Base-by-base conservation (phyloP, 768 basidiomycete species). In the Tulasnella sp. region DNA sequence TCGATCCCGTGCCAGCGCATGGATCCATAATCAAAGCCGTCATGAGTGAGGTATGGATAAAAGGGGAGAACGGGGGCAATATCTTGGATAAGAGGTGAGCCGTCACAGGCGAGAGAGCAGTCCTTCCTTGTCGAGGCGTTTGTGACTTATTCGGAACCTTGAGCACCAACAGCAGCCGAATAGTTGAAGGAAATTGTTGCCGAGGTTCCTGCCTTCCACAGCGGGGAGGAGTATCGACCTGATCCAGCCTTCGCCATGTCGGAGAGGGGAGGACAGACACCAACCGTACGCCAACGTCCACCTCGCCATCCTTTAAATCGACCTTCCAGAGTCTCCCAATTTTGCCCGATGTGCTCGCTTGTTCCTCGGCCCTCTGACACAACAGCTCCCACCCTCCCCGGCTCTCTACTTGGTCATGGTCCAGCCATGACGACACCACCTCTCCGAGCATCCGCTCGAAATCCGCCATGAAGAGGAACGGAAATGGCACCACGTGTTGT, bases 241-340 rank as follows among this genome's bases (percentile, higher is more conserved):
- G 37, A 12, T 46, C 27, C 9, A 48, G 40, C 23, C 23, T 48
- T 12, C 55, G 45, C 19, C 19, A 19, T 11, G 9, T 29, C 17
- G 14, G n/a, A n/a, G 52, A 27, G 8, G 40, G 23, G 2, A 29
- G 41, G n/a, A 57, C 55, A 15, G 42, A 25, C 31, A 57, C 41
- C 34, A 57, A 17, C 15, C 42, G 43, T 5, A 57, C 12, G 37
- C 27, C 43, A 2, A 57, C 55, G 17, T 57, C 55, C 43, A 57
- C 43, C 55, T 57, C 55, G 27, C 17, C 4, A 34, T 49, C 19
- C 17, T 46, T 49, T 15, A 57, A 36, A 34, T 57, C 55, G 15
- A 57, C 55, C 32, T 49, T 57, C 55, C 55, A 57, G 34, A 54
- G 36, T 27, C 52, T 35, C 12, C 52, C 52, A 21, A 14, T 37